Base-by-base conservation (phyloP, 2,329 filamentous ascomycete genomes). In the Ophiostoma himal-ulmi region DNA sequence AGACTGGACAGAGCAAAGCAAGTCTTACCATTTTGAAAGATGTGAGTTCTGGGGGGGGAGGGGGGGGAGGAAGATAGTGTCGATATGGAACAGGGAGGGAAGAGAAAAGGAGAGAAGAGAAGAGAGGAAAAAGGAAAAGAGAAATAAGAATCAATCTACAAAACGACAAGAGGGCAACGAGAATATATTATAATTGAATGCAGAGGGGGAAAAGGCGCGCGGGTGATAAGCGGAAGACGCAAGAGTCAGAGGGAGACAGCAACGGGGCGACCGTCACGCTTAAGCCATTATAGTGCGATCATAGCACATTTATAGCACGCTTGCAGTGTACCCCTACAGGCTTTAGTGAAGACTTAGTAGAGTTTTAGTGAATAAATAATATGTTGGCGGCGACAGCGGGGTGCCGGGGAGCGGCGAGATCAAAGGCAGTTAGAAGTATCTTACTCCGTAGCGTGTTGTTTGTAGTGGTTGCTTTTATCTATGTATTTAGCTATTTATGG, bases 1-100 rank as follows among this genome's bases (percentile, higher is more conserved):
- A 41, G 67, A 65, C 39, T 13, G 52, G 30, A 37, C 34, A 57
- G 52, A 17, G 34, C 48, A 70, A 70, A 39, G 20, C 64, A 44
- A 66, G 66, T 62, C 73, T 68, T 70, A 74, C 73, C 73, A 74
- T 74, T 44, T 57, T 73, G 69, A 70, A 69, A 70, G 67, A 69
- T 67, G 54, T 69, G 65, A 67, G 69, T 71, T 71, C 68, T 66
- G 64, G 36, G 52, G 62, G 41, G 52, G 34, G 44, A 34, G 30
- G 68, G 37, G 41, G 48, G 65, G 67, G 48, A 52, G 22, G 36
- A 52, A 11, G 52, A 22, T 26, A 57, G 39, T 13, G 52, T 57
- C 26, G 54, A 34, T 52, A 30, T 48, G 54, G 60, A 44, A 65
- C 22, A 67, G 20, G 69, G 11, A 48, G 26, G 48, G 14, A 14